Conservation (phyloP, 2,329 filamentous ascomycete genomes). For the Aspergillus sp. region DNA sequence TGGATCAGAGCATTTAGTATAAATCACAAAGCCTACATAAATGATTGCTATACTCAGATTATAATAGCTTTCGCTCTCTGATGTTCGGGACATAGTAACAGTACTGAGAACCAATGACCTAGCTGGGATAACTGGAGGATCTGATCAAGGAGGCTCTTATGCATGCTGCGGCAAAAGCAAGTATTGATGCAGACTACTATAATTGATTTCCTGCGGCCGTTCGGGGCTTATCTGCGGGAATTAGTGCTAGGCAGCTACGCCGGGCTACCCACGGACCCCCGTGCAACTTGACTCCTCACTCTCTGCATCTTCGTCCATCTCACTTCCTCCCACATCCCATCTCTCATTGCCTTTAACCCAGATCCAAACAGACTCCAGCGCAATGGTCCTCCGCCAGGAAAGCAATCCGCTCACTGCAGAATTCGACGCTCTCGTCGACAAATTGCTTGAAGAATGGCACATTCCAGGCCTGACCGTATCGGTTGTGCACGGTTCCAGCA, state of each 20-base stretch:
- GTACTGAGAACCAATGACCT: too few species aligned
- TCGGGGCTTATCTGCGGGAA: background rate
- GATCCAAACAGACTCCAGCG: background rate
- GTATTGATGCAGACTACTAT: background rate
- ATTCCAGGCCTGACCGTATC: constrained; percentile 34
- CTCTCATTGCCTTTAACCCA: too few species aligned
- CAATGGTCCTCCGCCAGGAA: constrained; percentile 8
- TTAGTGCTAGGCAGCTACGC: background rate
- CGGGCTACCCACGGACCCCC: background rate
- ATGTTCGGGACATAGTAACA: too few species aligned
- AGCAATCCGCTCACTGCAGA: constrained; percentile 16
- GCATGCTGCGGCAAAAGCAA: background rate
- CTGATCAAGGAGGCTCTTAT: too few species aligned
- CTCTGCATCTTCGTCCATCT: background rate
- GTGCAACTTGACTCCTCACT: background rate
- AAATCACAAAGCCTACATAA: too few species aligned
- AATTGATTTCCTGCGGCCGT: background rate
- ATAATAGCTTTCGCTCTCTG: too few species aligned
- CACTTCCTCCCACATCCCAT: background rate
- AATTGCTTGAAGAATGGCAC: constrained; percentile 31
- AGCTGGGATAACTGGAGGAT: too few species aligned
- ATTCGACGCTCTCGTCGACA: constrained; percentile 23
- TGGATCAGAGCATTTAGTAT: too few species aligned
- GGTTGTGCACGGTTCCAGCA: constrained; percentile 28
- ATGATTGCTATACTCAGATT: too few species aligned